Evolutionary conservation across 2,329 filamentous ascomycete species (phyloP).

Genomic region (Furcasterigmium sp.): DNA sequence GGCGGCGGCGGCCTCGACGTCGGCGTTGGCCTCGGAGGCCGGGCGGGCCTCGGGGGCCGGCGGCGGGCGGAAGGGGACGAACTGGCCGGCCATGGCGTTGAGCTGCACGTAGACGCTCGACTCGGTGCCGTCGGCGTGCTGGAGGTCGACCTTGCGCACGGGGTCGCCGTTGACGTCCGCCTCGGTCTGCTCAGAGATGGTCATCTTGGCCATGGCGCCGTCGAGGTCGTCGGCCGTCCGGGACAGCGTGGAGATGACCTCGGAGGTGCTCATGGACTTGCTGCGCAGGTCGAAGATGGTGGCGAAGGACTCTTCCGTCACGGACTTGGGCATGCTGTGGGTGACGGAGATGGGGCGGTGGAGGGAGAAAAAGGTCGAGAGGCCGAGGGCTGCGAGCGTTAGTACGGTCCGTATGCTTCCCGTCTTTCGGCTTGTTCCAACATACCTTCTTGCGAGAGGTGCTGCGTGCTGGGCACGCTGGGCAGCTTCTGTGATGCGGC

Average conservation of each 20-base stretch:
- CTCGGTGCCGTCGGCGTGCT: conserved; percentile 50
- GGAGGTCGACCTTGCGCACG: conserved; percentile 45
- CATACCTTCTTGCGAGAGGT: conserved; percentile 64
- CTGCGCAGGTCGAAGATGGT: conserved; percentile 68
- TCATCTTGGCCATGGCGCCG: conserved; percentile 49
- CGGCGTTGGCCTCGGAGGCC: conserved; percentile 20
- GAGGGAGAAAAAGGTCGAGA: conserved; percentile 93
- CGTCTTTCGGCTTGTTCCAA: conserved; percentile 1
- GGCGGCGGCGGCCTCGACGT: conserved; percentile 15
- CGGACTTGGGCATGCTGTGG: conserved; percentile 67
- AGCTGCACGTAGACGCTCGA: conserved; percentile 60
- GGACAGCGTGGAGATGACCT: conserved; percentile 64
- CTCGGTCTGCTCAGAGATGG: conserved; percentile 34
- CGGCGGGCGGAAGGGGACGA: conserved; percentile 81
- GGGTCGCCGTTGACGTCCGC: conserved; percentile 38
- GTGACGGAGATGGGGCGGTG: conserved; percentile 91
- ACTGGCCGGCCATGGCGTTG: conserved; percentile 63
- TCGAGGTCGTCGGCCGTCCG: conserved; percentile 55
- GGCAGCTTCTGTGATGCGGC: conserved; percentile 55
- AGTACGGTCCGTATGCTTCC: not conserved
- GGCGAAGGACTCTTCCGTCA: conserved; percentile 72
- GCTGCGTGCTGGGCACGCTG: conserved; percentile 69
- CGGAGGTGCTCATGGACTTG: conserved; percentile 45
- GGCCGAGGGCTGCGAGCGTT: conserved; percentile 62
- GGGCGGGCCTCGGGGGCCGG: conserved; percentile 64